phyloP scores from a whole-genome alignment of 345 rosid genomes.

The Garcia nutans region DNA sequence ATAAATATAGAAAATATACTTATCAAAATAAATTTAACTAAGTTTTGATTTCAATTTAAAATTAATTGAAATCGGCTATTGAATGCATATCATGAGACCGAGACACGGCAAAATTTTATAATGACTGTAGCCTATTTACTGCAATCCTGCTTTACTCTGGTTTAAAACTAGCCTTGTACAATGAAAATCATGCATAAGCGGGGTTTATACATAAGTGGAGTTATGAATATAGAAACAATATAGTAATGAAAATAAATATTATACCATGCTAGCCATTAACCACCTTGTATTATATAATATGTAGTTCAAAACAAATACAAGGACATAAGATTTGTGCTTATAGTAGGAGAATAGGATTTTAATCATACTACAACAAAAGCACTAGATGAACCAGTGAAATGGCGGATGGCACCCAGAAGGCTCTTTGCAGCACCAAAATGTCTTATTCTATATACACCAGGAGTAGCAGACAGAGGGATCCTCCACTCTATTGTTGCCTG shows the following conservation, averaged over 20 bases:
- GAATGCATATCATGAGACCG: too few relatives aligned
- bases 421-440: slow-evolving; percentile 73
- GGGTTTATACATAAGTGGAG: too few relatives aligned
- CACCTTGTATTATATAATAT: neutral
- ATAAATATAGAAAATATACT: neutral
- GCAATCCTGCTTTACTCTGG: too few relatives aligned
- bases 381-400: slow-evolving; percentile 71
- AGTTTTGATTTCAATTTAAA: too few relatives aligned
- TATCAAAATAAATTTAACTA: neutral
- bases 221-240: neutral
- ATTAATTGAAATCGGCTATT: too few relatives aligned
- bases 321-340: neutral
- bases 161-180: too few relatives aligned
- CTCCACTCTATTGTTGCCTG: slow-evolving; percentile 80
- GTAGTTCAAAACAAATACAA: neutral
- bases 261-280: neutral
- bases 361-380: slow-evolving; percentile 63
- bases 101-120: too few relatives aligned
- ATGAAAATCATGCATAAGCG: too few relatives aligned
- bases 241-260: neutral
- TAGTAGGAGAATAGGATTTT: too few relatives aligned
- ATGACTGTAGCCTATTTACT: too few relatives aligned
- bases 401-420: slow-evolving; percentile 49
- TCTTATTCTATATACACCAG: slow-evolving; percentile 77
- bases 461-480: slow-evolving; percentile 62